phyloP scores from a whole-genome alignment of 805 yeast genomes.

The Yarrowia sp. region DNA sequence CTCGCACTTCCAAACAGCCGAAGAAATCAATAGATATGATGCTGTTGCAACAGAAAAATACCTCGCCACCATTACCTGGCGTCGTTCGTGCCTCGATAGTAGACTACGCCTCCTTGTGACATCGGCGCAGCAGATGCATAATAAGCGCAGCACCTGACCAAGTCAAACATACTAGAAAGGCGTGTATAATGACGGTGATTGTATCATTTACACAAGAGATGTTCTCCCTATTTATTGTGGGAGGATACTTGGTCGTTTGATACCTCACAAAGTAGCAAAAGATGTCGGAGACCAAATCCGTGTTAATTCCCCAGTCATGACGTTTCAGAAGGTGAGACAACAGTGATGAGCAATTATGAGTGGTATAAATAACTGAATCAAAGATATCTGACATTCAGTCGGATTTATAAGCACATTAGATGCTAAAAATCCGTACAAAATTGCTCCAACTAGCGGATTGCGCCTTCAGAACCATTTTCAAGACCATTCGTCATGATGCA shows the following conservation, averaged over 20 bases:
- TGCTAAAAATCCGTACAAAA: neutral
- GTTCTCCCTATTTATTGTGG: neutral
- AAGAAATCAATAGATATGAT: neutral
- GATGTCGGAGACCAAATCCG: neutral
- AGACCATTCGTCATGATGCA: neutral
- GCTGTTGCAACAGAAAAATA: neutral
- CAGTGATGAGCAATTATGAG: neutral
- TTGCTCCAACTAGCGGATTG: neutral
- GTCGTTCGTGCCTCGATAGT: neutral
- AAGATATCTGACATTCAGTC: no score
- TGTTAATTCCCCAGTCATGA: neutral
- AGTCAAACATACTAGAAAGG: neutral
- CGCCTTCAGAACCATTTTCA: neutral
- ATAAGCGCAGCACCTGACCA: slow-evolving; percentile 6
- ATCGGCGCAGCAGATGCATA: slow-evolving; percentile 17
- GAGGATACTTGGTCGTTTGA: neutral
- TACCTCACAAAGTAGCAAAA: no score
- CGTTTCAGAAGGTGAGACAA: neutral
- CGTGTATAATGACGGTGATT: neutral
- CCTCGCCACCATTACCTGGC: neutral
- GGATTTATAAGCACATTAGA: no score
- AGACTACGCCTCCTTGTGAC: slow-evolving; percentile 15
- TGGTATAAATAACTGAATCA: neutral
- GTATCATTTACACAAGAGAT: no score
- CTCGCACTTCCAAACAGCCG: neutral